Percentiles rank a stretch among this genome's conserved stretches.
These are phyloP conservation scores for Ichthyophthirius multifiliis DNA, from an alignment of 169 alveolate genomes.

Conservation along the genomic window DNA sequence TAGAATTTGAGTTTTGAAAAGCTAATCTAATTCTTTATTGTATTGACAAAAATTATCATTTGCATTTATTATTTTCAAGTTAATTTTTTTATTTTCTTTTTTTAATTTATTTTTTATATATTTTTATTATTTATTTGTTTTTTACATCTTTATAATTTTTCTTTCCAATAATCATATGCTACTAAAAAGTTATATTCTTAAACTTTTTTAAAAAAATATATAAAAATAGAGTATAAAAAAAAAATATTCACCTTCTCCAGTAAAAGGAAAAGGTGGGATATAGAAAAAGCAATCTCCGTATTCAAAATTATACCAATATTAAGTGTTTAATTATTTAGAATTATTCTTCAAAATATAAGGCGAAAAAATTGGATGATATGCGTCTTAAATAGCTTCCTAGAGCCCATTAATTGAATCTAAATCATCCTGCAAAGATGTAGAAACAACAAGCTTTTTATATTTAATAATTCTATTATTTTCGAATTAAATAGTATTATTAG, in stretches of 20 bases:
- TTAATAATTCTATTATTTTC: neutral
- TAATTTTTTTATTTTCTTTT: neutral
- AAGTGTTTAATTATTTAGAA: neutral
- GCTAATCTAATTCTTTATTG: conserved; percentile 22
- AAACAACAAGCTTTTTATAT: neutral
- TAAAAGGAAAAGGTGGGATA: conserved; percentile 38
- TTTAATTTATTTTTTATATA: neutral
- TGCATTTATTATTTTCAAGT: conserved; percentile 29
- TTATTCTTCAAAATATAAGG: neutral
- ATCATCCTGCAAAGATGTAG: neutral
- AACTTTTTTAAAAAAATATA: neutral
- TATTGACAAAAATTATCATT: conserved; percentile 34
- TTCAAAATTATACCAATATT: conserved; percentile 2
- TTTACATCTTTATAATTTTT: conserved; percentile 14
- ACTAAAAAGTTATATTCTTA: conserved; percentile 35
- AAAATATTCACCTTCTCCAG: conserved; percentile 17
- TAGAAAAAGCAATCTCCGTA: conserved; percentile 36
- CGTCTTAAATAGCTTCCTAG: neutral
- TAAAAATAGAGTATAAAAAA: neutral
- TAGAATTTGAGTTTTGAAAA: conserved; percentile 23
- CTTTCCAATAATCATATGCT: conserved; percentile 18
- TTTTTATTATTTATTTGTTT: neutral
- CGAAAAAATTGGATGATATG: neutral
- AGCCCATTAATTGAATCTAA: neutral
- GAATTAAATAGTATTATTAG: neutral